phyloP scores from a whole-genome alignment of 2,329 filamentous ascomycete genomes.

The Colletotrichum destructivum region DNA sequence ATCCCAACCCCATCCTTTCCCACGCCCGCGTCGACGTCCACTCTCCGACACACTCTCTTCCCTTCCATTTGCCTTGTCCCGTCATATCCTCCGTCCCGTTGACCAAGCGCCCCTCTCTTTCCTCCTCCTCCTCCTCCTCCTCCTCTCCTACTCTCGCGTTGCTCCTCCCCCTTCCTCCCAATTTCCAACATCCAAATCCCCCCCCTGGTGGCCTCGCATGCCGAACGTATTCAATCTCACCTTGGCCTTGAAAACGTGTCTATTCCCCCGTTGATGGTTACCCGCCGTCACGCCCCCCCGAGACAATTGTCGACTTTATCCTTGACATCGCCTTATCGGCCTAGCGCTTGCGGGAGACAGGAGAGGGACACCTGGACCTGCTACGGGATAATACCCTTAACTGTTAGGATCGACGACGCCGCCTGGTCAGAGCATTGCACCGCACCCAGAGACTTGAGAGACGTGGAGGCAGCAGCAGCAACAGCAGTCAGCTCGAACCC shows the following conservation, averaged over 20 bases:
- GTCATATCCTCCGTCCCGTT: constrained; percentile 21
- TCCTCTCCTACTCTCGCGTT: neutral
- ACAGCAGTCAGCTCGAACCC: constrained; percentile 5
- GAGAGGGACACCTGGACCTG: constrained; percentile 14
- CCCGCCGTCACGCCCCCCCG: constrained; percentile 29
- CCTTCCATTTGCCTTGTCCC: constrained; percentile 25
- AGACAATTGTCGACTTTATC: constrained; percentile 41
- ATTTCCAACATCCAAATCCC: constrained; percentile 28
- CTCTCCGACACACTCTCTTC: constrained; percentile 32
- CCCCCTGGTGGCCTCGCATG: constrained; percentile 40
- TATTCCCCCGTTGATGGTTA: constrained; percentile 42
- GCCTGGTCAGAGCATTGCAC: constrained; percentile 18
- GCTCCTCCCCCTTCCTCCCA: constrained; percentile 32
- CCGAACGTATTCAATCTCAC: constrained; percentile 30
- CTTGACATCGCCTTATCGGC: constrained; percentile 36
- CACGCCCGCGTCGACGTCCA: constrained; percentile 40
- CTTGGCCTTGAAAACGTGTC: constrained; percentile 30
- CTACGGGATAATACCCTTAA: constrained; percentile 17
- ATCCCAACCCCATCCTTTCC: constrained; percentile 48
- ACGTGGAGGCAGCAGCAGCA: constrained; percentile 4
- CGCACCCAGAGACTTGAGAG: constrained; percentile 4
- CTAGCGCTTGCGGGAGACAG: constrained; percentile 39
- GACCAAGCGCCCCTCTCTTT: constrained; percentile 26
- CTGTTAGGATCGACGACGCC: constrained; percentile 38
- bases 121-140: constrained; percentile 22